Evolutionary conservation across 306 rosid genomes (phyloP), one percentile per base, ranked within the genome.

Genomic region (Gastrolobium villosum): DNA sequence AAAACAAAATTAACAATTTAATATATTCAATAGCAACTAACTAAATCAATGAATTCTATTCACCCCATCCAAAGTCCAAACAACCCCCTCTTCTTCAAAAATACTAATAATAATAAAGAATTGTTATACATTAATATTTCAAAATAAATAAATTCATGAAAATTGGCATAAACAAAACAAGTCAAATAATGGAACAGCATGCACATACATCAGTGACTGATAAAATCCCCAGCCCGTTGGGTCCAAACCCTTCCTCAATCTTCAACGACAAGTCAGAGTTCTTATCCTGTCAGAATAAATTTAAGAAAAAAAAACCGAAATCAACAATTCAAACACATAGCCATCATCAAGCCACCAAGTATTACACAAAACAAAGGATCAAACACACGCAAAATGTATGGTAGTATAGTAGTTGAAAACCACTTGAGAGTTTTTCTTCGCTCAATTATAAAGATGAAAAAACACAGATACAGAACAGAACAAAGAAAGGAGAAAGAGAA

Each of bases 221-320:
- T 45, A 94, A 70, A 82, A 94, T 90, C 68, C 97, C 97, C 1
- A 94, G 81, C 0, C 95, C 97, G 13, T 78, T 86, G 40, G 91
- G 91, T 64, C 99, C 99, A 57, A 92, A 92, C 0, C 97, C 97
- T 88, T 90, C 86, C 66, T 90, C 97, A 45, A 94, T 90, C 87
- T 90, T 89, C 84, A 26, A 75, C 5, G 94, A 90, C 86, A 94
- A 87, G 83, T 94, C 95, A 30, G 71, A 48, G 46, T 78, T 82
- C 82, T 81, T 88, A 48, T 92, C 91, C 99, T 94, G 91, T 40
- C 7, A 61, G 32, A 81, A 75, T 3, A 53, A 83, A 84, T 82
- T 50, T 48, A 14, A 37, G 52, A 65, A 35, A 31, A 78, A 78
- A 35, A 2, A 3, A 78, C 0, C 1, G 44, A 20, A 20, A 72